Percentiles rank a stretch among this genome's conserved stretches.
These are phyloP conservation scores for Fusarium metavorans DNA, from an alignment of 2,329 filamentous ascomycete genomes.

Conservation along the genomic window DNA sequence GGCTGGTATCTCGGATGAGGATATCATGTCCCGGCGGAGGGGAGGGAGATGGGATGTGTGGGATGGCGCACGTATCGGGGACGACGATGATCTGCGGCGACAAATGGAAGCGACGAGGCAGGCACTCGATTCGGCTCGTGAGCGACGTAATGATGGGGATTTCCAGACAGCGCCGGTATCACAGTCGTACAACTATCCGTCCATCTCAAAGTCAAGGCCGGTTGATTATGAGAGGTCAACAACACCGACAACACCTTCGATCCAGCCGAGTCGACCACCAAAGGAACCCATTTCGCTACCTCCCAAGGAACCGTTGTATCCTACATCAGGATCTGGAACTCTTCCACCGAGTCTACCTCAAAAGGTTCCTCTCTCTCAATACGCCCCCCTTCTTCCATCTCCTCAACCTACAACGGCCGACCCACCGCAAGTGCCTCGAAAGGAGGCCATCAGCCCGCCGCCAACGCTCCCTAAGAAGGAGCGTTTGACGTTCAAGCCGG, in stretches of 20 bases:
- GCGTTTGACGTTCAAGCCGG: conserved; percentile 76
- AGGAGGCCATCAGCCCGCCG: conserved; percentile 37
- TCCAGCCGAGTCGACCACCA: conserved; percentile 52
- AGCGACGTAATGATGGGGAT: conserved; percentile 41
- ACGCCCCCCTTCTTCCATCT: conserved; percentile 37
- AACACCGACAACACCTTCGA: conserved; percentile 25
- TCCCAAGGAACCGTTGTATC: conserved; percentile 40
- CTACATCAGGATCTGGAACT: conserved; percentile 2
- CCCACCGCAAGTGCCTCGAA: conserved; percentile 46
- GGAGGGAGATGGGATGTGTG: conserved; percentile 59
- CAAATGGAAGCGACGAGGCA: conserved; percentile 67
- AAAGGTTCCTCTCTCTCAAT: conserved; percentile 45
- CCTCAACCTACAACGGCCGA: conserved; percentile 15
- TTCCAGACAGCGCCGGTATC: conserved; percentile 44
- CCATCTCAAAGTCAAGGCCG: conserved; percentile 64
- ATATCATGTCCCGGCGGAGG: conserved; percentile 66
- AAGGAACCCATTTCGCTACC: conserved; percentile 42
- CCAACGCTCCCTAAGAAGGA: conserved; percentile 60
- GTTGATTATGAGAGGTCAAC: conserved; percentile 56
- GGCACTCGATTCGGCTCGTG: conserved; percentile 55
- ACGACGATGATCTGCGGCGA: conserved; percentile 55
- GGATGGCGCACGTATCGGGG: conserved; percentile 35
- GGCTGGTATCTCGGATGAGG: conserved; percentile 67
- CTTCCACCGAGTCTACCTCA: conserved; percentile 44
- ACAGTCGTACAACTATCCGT: conserved; percentile 66